phyloP scores from a whole-genome alignment of 2,329 filamentous ascomycete genomes.

The Diaporthe velutina region DNA sequence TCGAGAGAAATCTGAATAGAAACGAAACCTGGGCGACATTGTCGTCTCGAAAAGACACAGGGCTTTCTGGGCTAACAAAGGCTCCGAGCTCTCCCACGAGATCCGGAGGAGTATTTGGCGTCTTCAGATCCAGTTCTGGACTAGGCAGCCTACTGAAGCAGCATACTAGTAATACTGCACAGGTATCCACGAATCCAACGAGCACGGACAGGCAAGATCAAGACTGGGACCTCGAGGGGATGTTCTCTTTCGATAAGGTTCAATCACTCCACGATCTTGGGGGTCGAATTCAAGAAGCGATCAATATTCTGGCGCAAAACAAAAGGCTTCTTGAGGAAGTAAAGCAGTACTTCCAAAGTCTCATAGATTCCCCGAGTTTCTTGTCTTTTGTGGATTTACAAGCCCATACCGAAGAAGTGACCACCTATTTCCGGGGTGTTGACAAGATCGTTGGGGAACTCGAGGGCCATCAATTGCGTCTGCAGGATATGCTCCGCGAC shows the following conservation, averaged over 20 bases:
- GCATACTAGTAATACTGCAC: neutral
- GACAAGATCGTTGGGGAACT: neutral
- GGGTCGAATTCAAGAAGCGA: neutral
- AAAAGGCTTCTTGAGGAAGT: neutral
- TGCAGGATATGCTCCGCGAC: neutral
- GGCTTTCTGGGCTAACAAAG: neutral
- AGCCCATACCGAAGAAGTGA: neutral
- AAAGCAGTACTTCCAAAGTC: neutral
- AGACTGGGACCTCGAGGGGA: neutral
- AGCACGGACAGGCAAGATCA: neutral
- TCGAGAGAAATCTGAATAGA: neutral
- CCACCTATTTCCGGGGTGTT: neutral
- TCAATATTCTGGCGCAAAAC: neutral
- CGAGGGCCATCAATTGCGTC: neutral
- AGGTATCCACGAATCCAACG: neutral
- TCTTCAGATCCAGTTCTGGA: neutral
- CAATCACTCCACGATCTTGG: neutral
- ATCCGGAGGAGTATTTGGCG: neutral
- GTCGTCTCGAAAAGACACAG: neutral
- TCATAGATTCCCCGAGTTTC: neutral
- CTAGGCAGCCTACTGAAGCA: neutral
- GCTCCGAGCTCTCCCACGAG: neutral
- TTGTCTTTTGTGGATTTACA: neutral
- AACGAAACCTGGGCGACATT: neutral
- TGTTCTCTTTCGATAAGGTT: neutral